Evolutionary conservation across 768 basidiomycete genomes (phyloP).

Genomic region (Phlebiopsis gigantea): DNA sequence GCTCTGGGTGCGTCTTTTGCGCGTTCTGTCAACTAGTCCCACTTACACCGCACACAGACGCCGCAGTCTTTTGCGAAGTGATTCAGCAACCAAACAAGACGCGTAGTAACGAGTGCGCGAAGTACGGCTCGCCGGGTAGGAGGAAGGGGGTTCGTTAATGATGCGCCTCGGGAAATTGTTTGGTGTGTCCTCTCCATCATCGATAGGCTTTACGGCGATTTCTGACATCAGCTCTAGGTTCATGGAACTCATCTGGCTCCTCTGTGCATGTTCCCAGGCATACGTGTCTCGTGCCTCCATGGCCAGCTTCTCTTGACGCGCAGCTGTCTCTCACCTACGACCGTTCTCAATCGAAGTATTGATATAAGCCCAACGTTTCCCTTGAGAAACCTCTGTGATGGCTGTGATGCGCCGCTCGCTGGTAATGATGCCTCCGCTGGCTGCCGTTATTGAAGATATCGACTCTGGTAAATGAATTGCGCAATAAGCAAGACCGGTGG

Average conservation of each 20-base stretch:
- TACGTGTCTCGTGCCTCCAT: neutral
- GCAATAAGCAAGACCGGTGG: neutral
- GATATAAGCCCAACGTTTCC: neutral
- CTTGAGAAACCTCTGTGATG: neutral
- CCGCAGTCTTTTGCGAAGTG: conserved; percentile 41
- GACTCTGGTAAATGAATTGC: neutral
- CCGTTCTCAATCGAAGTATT: neutral
- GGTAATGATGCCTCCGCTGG: neutral
- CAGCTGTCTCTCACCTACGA: neutral
- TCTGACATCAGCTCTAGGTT: neutral
- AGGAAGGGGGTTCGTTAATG: conserved; percentile 34
- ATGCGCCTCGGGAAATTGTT: neutral
- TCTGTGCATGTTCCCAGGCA: neutral
- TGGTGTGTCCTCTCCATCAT: neutral
- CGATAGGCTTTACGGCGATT: neutral
- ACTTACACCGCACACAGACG: conserved; percentile 14
- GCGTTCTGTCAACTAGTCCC: neutral
- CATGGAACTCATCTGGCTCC: neutral
- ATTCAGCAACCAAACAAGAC: conserved; percentile 63
- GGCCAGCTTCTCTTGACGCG: neutral
- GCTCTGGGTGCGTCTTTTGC: conserved; percentile 35
- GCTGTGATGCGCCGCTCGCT: too few species aligned
- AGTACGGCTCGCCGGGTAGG: conserved; percentile 63
- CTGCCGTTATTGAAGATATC: neutral
- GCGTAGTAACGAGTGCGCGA: conserved; percentile 70